Evolutionary conservation across 768 basidiomycete genomes (phyloP), one percentile per base, ranked within the genome.

Genomic region (Cantharellus cinnabarinus): DNA sequence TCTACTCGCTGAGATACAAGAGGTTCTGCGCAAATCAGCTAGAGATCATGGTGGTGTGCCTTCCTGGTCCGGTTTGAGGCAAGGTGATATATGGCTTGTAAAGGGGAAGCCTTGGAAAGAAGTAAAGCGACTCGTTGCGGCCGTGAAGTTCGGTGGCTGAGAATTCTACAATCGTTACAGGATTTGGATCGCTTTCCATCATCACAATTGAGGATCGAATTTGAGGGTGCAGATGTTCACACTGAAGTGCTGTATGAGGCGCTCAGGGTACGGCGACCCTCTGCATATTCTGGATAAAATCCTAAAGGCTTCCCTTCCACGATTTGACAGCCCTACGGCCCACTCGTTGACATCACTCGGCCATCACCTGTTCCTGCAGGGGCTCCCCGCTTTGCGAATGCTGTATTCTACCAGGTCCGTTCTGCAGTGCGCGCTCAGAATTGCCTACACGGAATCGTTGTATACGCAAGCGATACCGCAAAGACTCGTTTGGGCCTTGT

Each of bases 121-220:
- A 75, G 86, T 85, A 56, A 38, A 71, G 4, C 20, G 7, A 66
- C 15, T 4, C 35, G 51, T 20, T 5, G n/a, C 37, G 48, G 5
- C 1, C 54, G 20, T 42, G 34, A 7, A 15, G 4, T 51, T 42
- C 59, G 20, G 14, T 41, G 14, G 4, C 5, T 15, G 39, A 10
- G 29, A n/a, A 3, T 41, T 20, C 34, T 7, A 14, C 3, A 10
- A 3, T 44, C 20, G 15, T 50, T 41, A 29, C 62, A 93, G 86
- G 94, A 98, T 63, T 80, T 97, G 79, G 75, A 81, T 60, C 75
- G 86, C 57, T 94, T 80, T 67, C 82, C 89, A 0, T 83, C 85
- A 20, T 72, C 75, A 2, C 74, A 83, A 4, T 66, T 97, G 56
- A 78, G 79, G 60, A 77, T 94, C n/a, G 71, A 78, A 3, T 97